Evolutionary conservation across 495 filamentous ascomycete species (phyloP), one percentile per base, ranked within the genome.

Genomic region (Lophiotrema nucula): DNA sequence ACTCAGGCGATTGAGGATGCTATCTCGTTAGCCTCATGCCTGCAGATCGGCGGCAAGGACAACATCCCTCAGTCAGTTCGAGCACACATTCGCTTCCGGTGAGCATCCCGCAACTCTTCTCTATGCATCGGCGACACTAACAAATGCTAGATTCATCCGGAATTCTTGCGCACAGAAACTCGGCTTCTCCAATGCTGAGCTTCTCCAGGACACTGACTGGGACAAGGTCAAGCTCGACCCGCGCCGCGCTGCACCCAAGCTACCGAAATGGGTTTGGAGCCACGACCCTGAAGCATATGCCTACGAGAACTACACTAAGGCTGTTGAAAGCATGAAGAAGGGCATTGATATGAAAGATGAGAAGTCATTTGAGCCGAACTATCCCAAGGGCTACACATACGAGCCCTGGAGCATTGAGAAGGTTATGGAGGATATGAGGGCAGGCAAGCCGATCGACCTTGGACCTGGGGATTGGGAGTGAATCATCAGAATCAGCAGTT

Each of bases 221-320:
- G 71, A 74, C 28, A 71, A 75, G 39, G 77, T 81, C 27, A 74
- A 78, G 58, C 74, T 81, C 44, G 76, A 86, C 57, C 86, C 86
- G 0, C 74, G 81, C 53, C 76, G 73, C 42, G 76, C 85, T 45
- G 76, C 79, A 33, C 68, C 81, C 39, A 70, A 77, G 28, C 73
- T 79, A 44, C 83, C 81, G 50, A 77, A 75, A 60, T 87, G 83
- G 84, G 60, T 88, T 28, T 70, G 82, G 44, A 73, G 70, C 19
- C 83, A 83, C 67, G 85, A 88, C 56, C 76, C 82, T 15, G 84
- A 88, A 72, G 68, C 67, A 50, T 83, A 84, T 61, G 75, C 77
- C 4, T 78, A 82, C 47, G 74, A 80, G 51, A 75, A 81, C 43
- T 83, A 80, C 41, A 67, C 65, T 38, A 70, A 74, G 54, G 74